Evolutionary conservation across 179 eudicot genomes (phyloP), one percentile per base, ranked within the genome.

Genomic region (Beta corolliflora): DNA sequence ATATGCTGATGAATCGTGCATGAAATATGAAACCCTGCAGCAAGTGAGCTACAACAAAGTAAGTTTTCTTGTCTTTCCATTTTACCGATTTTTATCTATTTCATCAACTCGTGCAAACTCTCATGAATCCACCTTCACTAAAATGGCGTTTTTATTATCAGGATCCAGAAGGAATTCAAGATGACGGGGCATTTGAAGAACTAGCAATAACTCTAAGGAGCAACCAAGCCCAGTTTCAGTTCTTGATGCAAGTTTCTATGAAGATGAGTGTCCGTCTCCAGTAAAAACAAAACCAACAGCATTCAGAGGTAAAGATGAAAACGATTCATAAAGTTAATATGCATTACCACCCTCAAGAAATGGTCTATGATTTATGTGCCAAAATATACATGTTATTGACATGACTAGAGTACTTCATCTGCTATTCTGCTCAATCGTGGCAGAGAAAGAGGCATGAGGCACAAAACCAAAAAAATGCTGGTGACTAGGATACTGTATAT

Each of bases 151-250:
- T 59, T 52, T 54, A 7, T 53, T 16, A 80, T 68, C 83, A 87
- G 89, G 68, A 36, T 70, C 77, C 84, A 45, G 81, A 29, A n/a
- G 84, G 69, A 73, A 16, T 11, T 64, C 59, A 67, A 76, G 65
- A 68, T 25, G 82, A 79, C 2, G 78, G 63, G 69, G 77, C 81
- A 50, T 76, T 53, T 21, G 53, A 56, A 41, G 82, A 81, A 21
- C 79, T 84, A 45, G 23, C 60, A 58, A 78, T 46, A 56, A 66
- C 66, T 12, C 73, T 73, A 23, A 79, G 54, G 89, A 87, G 82
- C 89, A 87, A 68, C 88, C 89, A 72, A 87, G 89, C 76, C 89
- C 89, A 3, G 86, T 87, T 70, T 87, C 88, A 44, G 88, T 87
- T 76, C 87, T 87, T 41, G 89, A 87, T 77, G 84, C 85, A 12